Evolutionary conservation across 768 basidiomycete genomes (phyloP), one percentile per base, ranked within the genome.

Genomic region (Melanogaster broomeanus): DNA sequence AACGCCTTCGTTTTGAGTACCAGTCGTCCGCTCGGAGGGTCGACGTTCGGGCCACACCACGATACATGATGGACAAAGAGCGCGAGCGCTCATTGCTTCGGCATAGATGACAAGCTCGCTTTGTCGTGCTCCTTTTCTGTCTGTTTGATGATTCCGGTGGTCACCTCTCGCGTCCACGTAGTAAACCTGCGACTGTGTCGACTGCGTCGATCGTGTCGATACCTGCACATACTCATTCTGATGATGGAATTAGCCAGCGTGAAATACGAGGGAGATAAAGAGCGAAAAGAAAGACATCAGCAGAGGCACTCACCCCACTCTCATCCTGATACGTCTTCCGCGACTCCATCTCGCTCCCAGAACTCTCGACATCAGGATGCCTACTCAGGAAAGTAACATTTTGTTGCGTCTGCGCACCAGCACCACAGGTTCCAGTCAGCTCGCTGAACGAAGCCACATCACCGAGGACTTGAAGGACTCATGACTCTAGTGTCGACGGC

Each of bases 101-200:
- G 43, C 30, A 16, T 19, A 6, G 30, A 31, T 3, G 43, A 33
- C 30, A 44, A 33, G 15, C 43, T 44, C 6, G 13, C 30, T 33
- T 44, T 33, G 7, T 44, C 43, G 15, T 15, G 18, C 18, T 44
- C 43, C 30, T 44, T 19, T 7, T 44, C 43, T 18, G 30, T 44
- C 43, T 44, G 3, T 13, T 44, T 3, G 35, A 13, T 13, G 31
- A 13, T 11, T 12, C 10, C 10, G 15, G 22, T 12, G 19, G 5
- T 13, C 11, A 33, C 4, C 10, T 4, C 18, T 19, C 35, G 18
- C 3, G 3, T 33, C 25, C 16, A 53, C n/a, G n/a, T n/a, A n/a
- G n/a, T n/a, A 45, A 25, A 58, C 64, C 51, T 61, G 61, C 11
- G 63, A 65, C 28, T 53, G 54, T 0, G 61, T 49, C 15, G 61